Conservation (phyloP, 257 asterid genomes). For the Nicotiana tomentosiformis region DNA sequence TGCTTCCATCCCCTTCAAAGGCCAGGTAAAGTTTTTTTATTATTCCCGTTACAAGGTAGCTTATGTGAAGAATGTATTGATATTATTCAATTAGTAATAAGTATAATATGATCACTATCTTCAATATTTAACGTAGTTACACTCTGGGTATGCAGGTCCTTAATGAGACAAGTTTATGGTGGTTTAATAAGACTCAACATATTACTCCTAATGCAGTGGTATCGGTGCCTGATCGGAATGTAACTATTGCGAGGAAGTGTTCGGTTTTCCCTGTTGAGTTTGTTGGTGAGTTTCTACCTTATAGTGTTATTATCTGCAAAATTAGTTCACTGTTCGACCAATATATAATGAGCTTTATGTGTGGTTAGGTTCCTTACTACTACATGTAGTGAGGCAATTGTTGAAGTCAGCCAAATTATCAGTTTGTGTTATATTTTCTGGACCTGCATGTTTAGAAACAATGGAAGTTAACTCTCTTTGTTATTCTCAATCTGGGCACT, state of each 20-base stretch:
- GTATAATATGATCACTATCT: not conserved
- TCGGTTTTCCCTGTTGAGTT: constrained; percentile 92
- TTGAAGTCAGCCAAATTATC: not conserved
- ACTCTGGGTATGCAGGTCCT: constrained; percentile 54
- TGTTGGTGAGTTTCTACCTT: constrained; percentile 58
- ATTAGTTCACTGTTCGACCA: not conserved
- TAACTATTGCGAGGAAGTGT: constrained; percentile 93
- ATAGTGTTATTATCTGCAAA: not conserved
- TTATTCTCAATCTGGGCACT: not conserved
- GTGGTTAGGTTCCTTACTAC: not conserved
- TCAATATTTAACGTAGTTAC: not conserved
- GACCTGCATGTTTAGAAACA: not conserved
- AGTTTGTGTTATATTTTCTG: not conserved
- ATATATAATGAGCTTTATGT: not conserved
- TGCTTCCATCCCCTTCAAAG: constrained; percentile 95
- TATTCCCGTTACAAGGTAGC: not conserved
- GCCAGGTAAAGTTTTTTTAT: constrained; percentile 46
- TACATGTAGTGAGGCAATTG: not conserved
- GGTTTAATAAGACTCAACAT: constrained; percentile 78
- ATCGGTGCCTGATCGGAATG: constrained; percentile 77
- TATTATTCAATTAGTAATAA: not conserved
- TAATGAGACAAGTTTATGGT: constrained; percentile 91
- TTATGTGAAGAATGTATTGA: not conserved
- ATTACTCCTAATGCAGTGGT: constrained; percentile 80
- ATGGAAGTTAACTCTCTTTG: not conserved